Evolutionary conservation across 2,329 filamentous ascomycete species (phyloP).

Genomic region (Exophiala sp.): DNA sequence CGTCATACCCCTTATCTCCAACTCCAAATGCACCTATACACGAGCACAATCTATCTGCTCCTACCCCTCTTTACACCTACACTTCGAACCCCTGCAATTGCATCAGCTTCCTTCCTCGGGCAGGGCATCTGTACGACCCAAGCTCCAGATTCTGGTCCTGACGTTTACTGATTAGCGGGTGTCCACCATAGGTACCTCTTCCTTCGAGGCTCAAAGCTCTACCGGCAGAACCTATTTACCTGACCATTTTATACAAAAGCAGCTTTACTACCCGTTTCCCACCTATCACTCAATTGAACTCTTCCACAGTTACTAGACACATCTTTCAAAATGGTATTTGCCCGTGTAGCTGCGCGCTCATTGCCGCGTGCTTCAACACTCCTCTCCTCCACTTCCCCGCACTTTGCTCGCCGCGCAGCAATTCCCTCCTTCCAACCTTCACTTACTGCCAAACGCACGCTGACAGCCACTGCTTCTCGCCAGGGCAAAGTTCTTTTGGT

Average conservation of each 20-base stretch:
- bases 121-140: too few species aligned
- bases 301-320: background rate
- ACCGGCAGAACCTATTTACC: constrained; percentile 13
- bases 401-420: constrained; percentile 45
- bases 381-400: constrained; percentile 36
- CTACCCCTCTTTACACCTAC: background rate
- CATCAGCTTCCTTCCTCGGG: background rate
- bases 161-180: background rate
- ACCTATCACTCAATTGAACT: constrained; percentile 6
- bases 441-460: constrained; percentile 46
- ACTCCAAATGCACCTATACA: background rate
- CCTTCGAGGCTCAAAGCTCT: constrained; percentile 24
- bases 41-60: background rate
- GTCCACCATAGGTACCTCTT: background rate
- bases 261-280: constrained; percentile 6
- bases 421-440: constrained; percentile 18
- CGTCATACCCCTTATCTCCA: background rate
- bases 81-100: background rate
- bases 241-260: constrained; percentile 1
- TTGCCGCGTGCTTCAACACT: constrained; percentile 50
- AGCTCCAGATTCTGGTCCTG: background rate
- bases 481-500: constrained; percentile 96
- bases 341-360: constrained; percentile 57
- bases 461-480: constrained; percentile 62
- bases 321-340: constrained; percentile 58